phyloP scores from a whole-genome alignment of 2,329 filamentous ascomycete species.

The Aureobasidium melanogenum region DNA sequence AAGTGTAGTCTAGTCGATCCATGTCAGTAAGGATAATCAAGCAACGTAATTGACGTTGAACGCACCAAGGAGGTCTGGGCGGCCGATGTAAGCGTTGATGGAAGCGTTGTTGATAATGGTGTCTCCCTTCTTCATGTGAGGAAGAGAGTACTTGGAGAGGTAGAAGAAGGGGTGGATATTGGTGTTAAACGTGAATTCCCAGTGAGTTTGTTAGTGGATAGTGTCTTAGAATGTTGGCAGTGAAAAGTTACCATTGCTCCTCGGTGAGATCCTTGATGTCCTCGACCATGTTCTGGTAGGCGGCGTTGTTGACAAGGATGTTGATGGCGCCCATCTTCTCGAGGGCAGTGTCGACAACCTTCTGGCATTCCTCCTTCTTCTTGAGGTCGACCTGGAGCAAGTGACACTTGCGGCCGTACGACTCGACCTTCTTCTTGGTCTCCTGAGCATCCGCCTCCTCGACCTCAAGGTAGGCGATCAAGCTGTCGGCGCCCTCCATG shows the following conservation, averaged over 20 bases:
- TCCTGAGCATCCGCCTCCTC: conserved; percentile 70
- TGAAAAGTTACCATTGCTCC: conserved; percentile 53
- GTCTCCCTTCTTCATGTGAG: conserved; percentile 64
- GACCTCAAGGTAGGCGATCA: conserved; percentile 61
- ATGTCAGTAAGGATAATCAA: not conserved
- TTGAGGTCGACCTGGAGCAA: conserved; percentile 57
- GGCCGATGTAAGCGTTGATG: conserved; percentile 74
- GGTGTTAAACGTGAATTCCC: conserved; percentile 65
- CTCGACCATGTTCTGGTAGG: conserved; percentile 64
- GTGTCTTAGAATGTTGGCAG: too few species aligned
- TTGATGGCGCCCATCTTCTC: conserved; percentile 61
- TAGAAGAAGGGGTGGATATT: conserved; percentile 81
- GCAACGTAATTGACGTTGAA: not conserved
- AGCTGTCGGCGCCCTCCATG: conserved; percentile 67
- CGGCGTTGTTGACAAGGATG: conserved; percentile 64
- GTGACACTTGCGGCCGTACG: conserved; percentile 56
- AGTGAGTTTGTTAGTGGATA: too few species aligned
- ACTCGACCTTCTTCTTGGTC: conserved; percentile 62
- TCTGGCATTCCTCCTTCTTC: conserved; percentile 58
- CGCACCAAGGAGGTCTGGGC: conserved; percentile 57
- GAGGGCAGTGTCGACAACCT: conserved; percentile 57
- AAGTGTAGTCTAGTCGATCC: conserved; percentile 55
- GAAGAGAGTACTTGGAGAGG: conserved; percentile 66
- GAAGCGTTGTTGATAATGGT: conserved; percentile 81
- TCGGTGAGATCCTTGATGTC: conserved; percentile 58